Percentiles rank a stretch among this genome's conserved stretches.
Evolutionary conservation across 139 green algal species (phyloP).

Genomic region (Zygnema cylindricum): DNA sequence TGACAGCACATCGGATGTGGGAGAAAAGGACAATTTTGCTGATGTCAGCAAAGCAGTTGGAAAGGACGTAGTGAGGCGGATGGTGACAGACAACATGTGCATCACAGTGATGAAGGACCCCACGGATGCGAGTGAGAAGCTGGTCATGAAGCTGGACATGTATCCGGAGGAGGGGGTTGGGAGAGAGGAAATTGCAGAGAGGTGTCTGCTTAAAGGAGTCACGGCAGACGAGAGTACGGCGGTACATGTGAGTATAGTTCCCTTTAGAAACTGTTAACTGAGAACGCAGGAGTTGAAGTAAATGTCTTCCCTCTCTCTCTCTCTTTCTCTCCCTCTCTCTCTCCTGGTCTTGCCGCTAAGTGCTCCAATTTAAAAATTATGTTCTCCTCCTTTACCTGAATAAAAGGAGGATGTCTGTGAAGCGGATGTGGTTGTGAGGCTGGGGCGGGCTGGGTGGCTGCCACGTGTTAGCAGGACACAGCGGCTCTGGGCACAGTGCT

Average conservation of each 20-base stretch:
- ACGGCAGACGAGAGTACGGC: constrained; percentile 57
- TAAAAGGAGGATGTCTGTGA: too few relatives aligned
- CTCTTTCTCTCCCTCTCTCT: too few relatives aligned
- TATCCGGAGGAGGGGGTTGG: neutral
- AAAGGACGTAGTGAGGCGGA: neutral
- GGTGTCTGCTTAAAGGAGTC: constrained; percentile 57
- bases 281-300: too few relatives aligned
- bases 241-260: constrained; percentile 56
- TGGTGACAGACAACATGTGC: constrained; percentile 9
- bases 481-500: constrained; percentile 38
- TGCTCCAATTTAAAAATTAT: too few relatives aligned
- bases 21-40: neutral
- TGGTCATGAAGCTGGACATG: constrained; percentile 21
- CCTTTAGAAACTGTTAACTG: too few relatives aligned
- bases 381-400: too few relatives aligned
- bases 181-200: constrained; percentile 4
- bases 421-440: too few relatives aligned
- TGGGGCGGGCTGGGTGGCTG: too few relatives aligned
- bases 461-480: constrained; percentile 31
- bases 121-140: constrained; percentile 24
- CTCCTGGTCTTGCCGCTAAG: too few relatives aligned
- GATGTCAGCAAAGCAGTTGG: neutral
- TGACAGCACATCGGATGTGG: neutral
- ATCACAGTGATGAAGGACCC: constrained; percentile 16
- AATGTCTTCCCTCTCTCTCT: too few relatives aligned